These are phyloP conservation scores for Fusarium continuum DNA, from an alignment of 2,329 filamentous ascomycete species.

Conservation along the genomic window DNA sequence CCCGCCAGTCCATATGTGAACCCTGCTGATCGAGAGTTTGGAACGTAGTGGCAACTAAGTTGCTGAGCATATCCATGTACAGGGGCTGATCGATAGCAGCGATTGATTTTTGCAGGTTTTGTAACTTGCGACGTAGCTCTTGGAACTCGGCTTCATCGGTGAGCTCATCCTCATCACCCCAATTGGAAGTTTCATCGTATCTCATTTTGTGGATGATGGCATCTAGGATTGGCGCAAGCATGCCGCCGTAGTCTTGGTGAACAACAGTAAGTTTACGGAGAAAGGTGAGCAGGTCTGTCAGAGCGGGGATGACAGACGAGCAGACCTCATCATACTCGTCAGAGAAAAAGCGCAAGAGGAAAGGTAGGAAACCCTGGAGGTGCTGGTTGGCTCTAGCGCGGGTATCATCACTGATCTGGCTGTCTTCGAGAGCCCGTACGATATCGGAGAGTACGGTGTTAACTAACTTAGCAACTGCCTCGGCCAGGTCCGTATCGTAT, in stretches of 20 bases:
- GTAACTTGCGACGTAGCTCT: constrained; percentile 88
- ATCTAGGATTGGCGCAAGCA: constrained; percentile 88
- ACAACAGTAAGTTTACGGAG: constrained; percentile 81
- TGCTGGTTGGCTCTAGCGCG: constrained; percentile 81
- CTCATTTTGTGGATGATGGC: constrained; percentile 96
- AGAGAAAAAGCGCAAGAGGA: constrained; percentile 91
- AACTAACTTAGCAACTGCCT: constrained; percentile 93
- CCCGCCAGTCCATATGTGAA: constrained; percentile 87
- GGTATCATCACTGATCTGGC: constrained; percentile 67
- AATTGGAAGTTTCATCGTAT: constrained; percentile 92
- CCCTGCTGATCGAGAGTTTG: constrained; percentile 79
- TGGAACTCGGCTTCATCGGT: constrained; percentile 98
- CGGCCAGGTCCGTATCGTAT: constrained; percentile 95
- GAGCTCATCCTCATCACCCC: constrained; percentile 93
- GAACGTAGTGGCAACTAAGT: constrained; percentile 88
- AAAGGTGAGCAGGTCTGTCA: constrained; percentile 92
- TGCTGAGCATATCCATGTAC: constrained; percentile 88
- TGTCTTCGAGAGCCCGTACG: constrained; percentile 82
- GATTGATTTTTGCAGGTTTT: constrained; percentile 91
- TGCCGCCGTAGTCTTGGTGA: constrained; percentile 78
- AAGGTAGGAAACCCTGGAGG: constrained; percentile 83
- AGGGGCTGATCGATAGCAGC: constrained; percentile 87
- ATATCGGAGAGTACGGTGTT: constrained; percentile 90
- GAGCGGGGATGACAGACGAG: constrained; percentile 90
- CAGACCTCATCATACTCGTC: constrained; percentile 99